Percentiles rank a stretch among this genome's conserved stretches.
Conservation (phyloP, 305 asterid species). For the Solanum aculeatissimum region DNA sequence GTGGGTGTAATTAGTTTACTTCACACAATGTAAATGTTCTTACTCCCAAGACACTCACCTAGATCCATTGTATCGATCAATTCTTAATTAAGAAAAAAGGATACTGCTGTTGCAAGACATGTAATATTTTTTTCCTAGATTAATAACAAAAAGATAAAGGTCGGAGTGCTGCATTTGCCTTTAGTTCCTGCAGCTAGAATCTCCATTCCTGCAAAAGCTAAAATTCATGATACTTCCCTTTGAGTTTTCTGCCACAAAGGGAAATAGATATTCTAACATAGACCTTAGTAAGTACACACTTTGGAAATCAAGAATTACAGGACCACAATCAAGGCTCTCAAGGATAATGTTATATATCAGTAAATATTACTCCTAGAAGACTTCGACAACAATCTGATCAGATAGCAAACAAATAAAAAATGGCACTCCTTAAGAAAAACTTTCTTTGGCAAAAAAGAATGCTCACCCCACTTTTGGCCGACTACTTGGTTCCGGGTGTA, state of each 20-base stretch:
- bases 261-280: not conserved
- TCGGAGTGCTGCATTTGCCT: not conserved
- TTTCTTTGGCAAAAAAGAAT: not conserved
- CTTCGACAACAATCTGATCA: not conserved
- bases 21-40: not conserved
- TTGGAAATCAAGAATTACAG: not conserved
- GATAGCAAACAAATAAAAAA: not conserved
- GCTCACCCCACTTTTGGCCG: conserved; percentile 78
- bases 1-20: not conserved
- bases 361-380: not conserved
- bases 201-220: not conserved
- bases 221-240: not conserved
- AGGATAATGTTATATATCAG: not conserved
- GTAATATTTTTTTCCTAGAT: not conserved
- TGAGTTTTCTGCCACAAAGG: not conserved
- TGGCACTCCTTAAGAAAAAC: not conserved
- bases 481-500: conserved; percentile 83
- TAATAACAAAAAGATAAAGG: not conserved
- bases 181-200: not conserved
- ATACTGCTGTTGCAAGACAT: not conserved
- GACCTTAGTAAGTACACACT: not conserved
- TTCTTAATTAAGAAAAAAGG: not conserved
- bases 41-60: not conserved
- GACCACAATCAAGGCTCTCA: not conserved
- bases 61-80: not conserved